Base-by-base conservation (phyloP, 1,284 basidiomycete species). In the Cutaneotrichosporon dermatis region DNA sequence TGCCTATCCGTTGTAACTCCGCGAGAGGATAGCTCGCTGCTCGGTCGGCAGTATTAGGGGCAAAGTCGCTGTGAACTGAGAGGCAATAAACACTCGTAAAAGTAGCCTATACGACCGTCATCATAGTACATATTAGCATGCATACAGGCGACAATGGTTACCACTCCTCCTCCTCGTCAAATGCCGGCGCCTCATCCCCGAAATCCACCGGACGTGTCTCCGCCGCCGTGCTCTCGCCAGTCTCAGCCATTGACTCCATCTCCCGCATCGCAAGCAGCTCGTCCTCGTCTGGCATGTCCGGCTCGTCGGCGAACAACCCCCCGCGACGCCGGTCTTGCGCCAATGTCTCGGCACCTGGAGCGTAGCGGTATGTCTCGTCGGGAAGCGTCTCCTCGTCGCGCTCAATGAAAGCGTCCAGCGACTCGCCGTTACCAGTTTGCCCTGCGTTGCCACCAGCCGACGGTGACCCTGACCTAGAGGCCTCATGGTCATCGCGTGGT, bases 211-310 rank as follows among this genome's bases (percentile, higher is more conserved):
- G 25, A 25, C 52, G 11, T 15, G 44, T 35, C 36, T 25, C 33
- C 35, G 35, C 51, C 10, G 50, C 46, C 36, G 10, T 41, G 36
- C 15, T 54, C 3, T 53, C 63, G 16, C 72, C 74, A 49, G 62
- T 25, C 25, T 25, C 86, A 51, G 82, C 76, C 55, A 87, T 78
- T 62, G 86, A 83, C 84, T 87, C 51, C 2, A 36, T 45, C 42
- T 51, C 86, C 48, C 82, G 76, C 54, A 87, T 77, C 61, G 86
- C 83, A 84, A 86, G 87, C 82, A 88, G 84, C 57, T 74, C 71
- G 35, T 74, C 71, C 51, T 73, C 43, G 25, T 64, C 62, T 3
- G 55, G 45, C 43, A 67, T 69, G 4, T 53, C 51, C 16, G 15
- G 35, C 25, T 25, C 25, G 0, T 35, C 81, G 25, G 81, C 81